These are phyloP conservation scores for Solanum bukasovii DNA, from an alignment of 257 asterid species.

Conservation along the genomic window DNA sequence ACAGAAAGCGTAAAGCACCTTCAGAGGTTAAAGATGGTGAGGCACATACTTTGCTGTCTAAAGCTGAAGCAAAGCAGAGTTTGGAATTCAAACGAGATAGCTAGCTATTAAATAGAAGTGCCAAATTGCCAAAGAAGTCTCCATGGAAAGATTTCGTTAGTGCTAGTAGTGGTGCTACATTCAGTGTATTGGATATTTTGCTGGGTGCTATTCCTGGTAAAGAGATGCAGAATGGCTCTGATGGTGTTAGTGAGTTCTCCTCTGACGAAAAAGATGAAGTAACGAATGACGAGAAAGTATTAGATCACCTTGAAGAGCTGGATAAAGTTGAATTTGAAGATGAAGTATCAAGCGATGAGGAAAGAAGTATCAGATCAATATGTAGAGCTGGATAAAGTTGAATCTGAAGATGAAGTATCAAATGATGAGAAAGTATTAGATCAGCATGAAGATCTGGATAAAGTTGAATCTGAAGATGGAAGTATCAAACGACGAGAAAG, in stretches of 20 bases:
- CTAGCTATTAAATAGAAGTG: constrained; percentile 5
- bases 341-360: not conserved
- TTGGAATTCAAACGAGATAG: constrained; percentile 7
- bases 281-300: not conserved
- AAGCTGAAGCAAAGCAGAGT: constrained; percentile 7
- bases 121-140: constrained; percentile 19
- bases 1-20: constrained; percentile 42
- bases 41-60: not conserved
- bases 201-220: constrained; percentile 11
- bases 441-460: constrained; percentile 6
- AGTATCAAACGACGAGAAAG: too few species aligned
- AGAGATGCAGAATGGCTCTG: constrained; percentile 16
- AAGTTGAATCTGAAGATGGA: not conserved
- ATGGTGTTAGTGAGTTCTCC: constrained; percentile 3
- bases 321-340: not conserved
- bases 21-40: constrained; percentile 6
- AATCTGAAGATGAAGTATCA: not conserved
- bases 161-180: constrained; percentile 22
- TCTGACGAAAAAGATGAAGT: constrained; percentile 2
- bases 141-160: constrained; percentile 33
- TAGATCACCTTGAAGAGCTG: constrained; percentile 6
- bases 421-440: not conserved
- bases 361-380: not conserved
- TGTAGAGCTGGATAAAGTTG: constrained; percentile 10
- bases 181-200: constrained; percentile 36